A percentile compares a stretch with the other conserved stretches of the same genome.
Evolutionary conservation across 352 stramenopile species (phyloP).

Genomic region (Globisporangium mamillatum): DNA sequence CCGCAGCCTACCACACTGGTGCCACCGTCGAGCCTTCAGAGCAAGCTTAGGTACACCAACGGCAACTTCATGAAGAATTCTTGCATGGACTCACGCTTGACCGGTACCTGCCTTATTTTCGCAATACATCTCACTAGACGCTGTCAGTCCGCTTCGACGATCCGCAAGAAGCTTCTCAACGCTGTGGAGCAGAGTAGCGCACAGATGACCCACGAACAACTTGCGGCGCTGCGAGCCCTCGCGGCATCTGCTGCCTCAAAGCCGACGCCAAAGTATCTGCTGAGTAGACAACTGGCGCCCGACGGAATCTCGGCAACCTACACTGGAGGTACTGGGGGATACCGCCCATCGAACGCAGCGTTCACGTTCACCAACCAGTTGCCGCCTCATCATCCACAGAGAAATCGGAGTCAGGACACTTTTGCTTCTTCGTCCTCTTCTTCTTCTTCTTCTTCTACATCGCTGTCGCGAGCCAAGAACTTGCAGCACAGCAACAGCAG

Average conservation of each 20-base stretch:
- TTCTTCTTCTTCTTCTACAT: background rate
- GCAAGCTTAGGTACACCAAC: conserved; percentile 22
- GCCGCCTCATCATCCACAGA: background rate
- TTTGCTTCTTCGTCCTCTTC: conserved; percentile 8
- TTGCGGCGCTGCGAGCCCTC: conserved; percentile 38
- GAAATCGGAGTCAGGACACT: conserved; percentile 9
- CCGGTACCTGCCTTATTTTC: too few species aligned
- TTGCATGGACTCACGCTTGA: too few species aligned
- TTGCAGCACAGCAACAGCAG: background rate
- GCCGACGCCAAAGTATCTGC: conserved; percentile 20
- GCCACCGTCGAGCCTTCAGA: conserved; percentile 24
- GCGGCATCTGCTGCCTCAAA: conserved; percentile 18
- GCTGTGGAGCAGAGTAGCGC: conserved; percentile 50
- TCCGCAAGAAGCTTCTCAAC: conserved; percentile 63
- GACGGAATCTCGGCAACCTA: background rate
- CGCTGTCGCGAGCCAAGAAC: background rate
- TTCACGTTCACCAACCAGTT: background rate
- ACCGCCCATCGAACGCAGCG: conserved; percentile 14
- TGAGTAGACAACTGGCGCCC: conserved; percentile 13
- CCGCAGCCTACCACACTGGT: conserved; percentile 8
- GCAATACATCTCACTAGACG: conserved; percentile 24
- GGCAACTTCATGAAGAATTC: background rate
- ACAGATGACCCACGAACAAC: conserved; percentile 32
- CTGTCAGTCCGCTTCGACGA: conserved; percentile 61
- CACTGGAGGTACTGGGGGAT: background rate